Evolutionary conservation across 2,329 filamentous ascomycete species (phyloP), one percentile per base, ranked within the genome.

Genomic region (Fusarium piperis): DNA sequence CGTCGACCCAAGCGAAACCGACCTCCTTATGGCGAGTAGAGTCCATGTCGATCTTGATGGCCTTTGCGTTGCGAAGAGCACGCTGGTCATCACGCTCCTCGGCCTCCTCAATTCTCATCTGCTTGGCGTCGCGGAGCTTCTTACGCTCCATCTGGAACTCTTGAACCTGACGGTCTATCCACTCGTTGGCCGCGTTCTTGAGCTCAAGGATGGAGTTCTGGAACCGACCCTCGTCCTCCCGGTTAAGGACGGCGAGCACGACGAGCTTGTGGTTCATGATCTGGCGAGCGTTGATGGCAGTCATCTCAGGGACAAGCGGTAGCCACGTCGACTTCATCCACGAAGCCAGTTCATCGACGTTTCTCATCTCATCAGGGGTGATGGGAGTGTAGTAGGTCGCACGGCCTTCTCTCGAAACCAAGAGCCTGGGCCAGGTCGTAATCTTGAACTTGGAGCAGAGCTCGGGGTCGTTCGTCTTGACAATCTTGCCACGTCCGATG

Each of bases 281-380:
- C 80, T 99, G 95, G 64, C 91, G 90, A 1, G 97, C 94, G 78
- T 99, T 99, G 7, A 92, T 90, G 6, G 94, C 93, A 0, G 94
- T 97, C 61, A 99, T 86, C 80, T 99, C 96, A 0, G 96, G 95
- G 12, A 99, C 94, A 63, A 99, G 94, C 1, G 96, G 96, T 18
- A 98, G 87, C 96, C 97, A 99, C 16, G 97, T 94, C 3, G 92
- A 93, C 79, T 93, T 93, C 95, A 99, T 98, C 96, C 96, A 99
- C 63, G 88, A 88, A 18, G 97, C 85, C 12, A 99, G 89, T 73
- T 77, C 89, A 59, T 91, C 88, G 67, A 92, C 92, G 77, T 99
- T 93, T 65, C 96, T 92, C 93, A 98, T 98, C 75, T 97, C 94
- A 76, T 92, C 90, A 1, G 96, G 96, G 1, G 94, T 93, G 39